phyloP scores from a whole-genome alignment of 768 basidiomycete genomes.

The Psilocybe cubensis region DNA sequence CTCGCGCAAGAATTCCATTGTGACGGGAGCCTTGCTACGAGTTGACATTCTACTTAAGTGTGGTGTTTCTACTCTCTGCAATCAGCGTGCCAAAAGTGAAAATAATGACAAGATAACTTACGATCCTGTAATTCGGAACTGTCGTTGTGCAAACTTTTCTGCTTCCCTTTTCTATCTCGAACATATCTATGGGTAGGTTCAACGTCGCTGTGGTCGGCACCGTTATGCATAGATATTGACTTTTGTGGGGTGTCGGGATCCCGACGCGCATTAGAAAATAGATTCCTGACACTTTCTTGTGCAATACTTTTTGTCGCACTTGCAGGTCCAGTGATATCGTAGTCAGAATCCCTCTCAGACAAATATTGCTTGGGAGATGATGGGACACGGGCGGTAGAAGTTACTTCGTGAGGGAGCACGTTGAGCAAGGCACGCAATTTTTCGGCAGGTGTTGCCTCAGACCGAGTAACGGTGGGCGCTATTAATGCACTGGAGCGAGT shows the following conservation, averaged over 20 bases:
- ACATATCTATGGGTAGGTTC: constrained; percentile 54
- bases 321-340: constrained; percentile 48
- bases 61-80: constrained; percentile 17
- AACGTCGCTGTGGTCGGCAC: constrained; percentile 62
- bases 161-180: constrained; percentile 51
- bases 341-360: constrained; percentile 61
- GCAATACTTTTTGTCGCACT: constrained; percentile 48
- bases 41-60: constrained; percentile 29
- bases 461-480: constrained; percentile 22
- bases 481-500: constrained; percentile 39
- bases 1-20: constrained; percentile 42
- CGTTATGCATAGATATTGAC: constrained; percentile 46
- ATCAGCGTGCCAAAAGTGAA: not conserved
- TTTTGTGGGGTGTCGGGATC: constrained; percentile 71
- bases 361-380: constrained; percentile 32
- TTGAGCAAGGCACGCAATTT: constrained; percentile 66
- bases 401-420: constrained; percentile 47
- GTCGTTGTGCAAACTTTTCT: constrained; percentile 70
- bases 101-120: constrained; percentile 35
- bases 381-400: constrained; percentile 20
- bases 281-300: constrained; percentile 60
- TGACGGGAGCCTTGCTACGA: constrained; percentile 42
- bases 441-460: constrained; percentile 54
- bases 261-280: constrained; percentile 69
- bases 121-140: constrained; percentile 57